These are phyloP conservation scores for Pseudogymnoascus sp. DNA, from an alignment of 2,329 filamentous ascomycete genomes.

Conservation along the genomic window DNA sequence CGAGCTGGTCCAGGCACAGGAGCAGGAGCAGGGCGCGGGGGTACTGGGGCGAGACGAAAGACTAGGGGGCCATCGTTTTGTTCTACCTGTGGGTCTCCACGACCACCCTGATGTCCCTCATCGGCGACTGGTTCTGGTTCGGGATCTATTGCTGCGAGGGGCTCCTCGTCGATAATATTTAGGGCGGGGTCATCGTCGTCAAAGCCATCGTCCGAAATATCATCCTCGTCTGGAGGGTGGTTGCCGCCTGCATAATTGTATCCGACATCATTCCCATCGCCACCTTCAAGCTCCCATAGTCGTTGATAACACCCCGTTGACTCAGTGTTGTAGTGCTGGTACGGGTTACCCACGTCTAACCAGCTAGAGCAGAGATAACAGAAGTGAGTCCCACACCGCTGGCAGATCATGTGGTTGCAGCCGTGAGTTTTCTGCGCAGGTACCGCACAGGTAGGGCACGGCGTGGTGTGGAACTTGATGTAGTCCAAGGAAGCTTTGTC, in stretches of 20 bases:
- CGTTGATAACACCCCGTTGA: conserved; percentile 71
- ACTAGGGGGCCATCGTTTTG: conserved; percentile 28
- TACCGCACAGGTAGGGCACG: conserved; percentile 80
- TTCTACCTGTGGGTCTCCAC: conserved; percentile 13
- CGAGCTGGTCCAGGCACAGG: conserved; percentile 17
- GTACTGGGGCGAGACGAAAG: conserved; percentile 26
- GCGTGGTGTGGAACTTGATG: conserved; percentile 70
- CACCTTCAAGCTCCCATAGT: conserved; percentile 82
- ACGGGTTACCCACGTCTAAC: conserved; percentile 74
- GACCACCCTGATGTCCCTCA: background rate
- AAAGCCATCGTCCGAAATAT: conserved; percentile 9
- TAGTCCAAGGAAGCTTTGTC: conserved; percentile 85
- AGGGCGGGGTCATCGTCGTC: conserved; percentile 8
- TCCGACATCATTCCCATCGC: conserved; percentile 50
- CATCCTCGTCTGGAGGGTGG: background rate
- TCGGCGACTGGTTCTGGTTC: conserved; percentile 10
- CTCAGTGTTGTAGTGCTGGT: conserved; percentile 74
- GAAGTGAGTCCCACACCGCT: conserved; percentile 83
- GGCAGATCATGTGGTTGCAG: conserved; percentile 96
- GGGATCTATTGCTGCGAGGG: background rate
- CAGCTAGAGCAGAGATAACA: conserved; percentile 92
- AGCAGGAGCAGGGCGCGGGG: conserved; percentile 15
- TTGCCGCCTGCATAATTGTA: conserved; percentile 21
- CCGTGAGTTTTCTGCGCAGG: conserved; percentile 86
- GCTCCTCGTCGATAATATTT: background rate